These are phyloP conservation scores for Basidiobolus meristosporus DNA, from an alignment of 371 early-diverging fungal species.

Conservation along the genomic window DNA sequence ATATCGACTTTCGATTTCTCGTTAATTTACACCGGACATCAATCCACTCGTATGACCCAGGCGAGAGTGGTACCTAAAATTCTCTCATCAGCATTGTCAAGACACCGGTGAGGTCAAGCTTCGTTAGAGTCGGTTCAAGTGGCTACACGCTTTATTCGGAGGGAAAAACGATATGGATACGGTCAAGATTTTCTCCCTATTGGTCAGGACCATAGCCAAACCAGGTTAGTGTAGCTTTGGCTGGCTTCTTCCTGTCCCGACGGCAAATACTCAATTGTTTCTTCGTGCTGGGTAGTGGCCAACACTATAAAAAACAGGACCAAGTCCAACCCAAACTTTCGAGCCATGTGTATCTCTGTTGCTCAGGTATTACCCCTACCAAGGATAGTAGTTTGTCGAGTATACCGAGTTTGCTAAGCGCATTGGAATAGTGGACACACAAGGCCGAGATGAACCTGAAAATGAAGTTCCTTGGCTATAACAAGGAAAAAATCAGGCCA, in stretches of 20 bases:
- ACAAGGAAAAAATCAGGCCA: slow-evolving; percentile 59
- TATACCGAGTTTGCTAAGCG: neutral
- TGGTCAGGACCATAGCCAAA: slow-evolving; percentile 3
- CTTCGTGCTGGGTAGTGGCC: slow-evolving; percentile 1
- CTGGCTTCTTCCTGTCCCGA: too few species aligned
- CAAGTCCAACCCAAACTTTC: neutral
- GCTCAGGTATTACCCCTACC: slow-evolving; percentile 3
- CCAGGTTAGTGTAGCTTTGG: slow-evolving; percentile 1
- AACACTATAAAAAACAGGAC: slow-evolving; percentile 2
- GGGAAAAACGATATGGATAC: slow-evolving; percentile 1
- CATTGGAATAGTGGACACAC: slow-evolving; percentile 20
- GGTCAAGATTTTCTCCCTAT: slow-evolving; percentile 1
- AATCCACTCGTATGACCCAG: too few species aligned
- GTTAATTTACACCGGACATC: too few species aligned
- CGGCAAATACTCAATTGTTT: neutral
- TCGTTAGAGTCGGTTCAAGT: too few species aligned
- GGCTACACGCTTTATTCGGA: too few species aligned
- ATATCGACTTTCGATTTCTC: too few species aligned
- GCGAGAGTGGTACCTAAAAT: too few species aligned
- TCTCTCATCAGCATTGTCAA: too few species aligned
- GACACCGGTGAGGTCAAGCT: too few species aligned
- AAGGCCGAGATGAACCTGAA: slow-evolving; percentile 59
- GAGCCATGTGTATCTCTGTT: slow-evolving; percentile 1
- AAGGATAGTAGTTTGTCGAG: too few species aligned
- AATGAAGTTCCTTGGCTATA: slow-evolving; percentile 73